Conservation (phyloP, 257 asterid species). For the Forsythia viridissima region DNA sequence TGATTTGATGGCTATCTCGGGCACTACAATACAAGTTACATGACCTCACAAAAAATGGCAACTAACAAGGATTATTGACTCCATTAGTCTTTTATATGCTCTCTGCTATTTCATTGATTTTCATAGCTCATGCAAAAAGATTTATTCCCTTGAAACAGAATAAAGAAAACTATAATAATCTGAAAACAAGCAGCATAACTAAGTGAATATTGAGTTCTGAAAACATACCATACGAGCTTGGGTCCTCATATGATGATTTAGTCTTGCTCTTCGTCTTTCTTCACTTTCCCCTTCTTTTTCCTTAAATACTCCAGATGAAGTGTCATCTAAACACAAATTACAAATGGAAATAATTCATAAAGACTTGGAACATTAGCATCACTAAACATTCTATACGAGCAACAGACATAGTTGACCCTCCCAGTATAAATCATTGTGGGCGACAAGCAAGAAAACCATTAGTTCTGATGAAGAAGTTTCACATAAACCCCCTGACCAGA, state of each 20-base stretch:
- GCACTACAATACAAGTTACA: not conserved
- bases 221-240: slow-evolving; percentile 78
- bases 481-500: not conserved
- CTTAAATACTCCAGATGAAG: slow-evolving; percentile 68
- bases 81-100: not conserved
- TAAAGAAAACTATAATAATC: not conserved
- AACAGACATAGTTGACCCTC: not conserved
- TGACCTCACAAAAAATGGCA: slow-evolving; percentile 7
- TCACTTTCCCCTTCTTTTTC: slow-evolving; percentile 78
- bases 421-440: slow-evolving; percentile 4
- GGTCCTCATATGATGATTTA: slow-evolving; percentile 56
- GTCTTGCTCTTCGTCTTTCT: slow-evolving; percentile 81
- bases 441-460: slow-evolving; percentile 5
- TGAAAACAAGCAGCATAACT: slow-evolving; percentile 1
- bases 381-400: not conserved
- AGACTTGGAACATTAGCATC: not conserved
- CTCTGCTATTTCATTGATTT: slow-evolving; percentile 13
- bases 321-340: slow-evolving; percentile 49
- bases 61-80: not conserved
- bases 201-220: not conserved
- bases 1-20: not conserved
- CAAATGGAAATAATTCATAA: slow-evolving; percentile 11
- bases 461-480: not conserved
- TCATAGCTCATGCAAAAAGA: not conserved
- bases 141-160: slow-evolving; percentile 1